phyloP scores from a whole-genome alignment of 371 early-diverging fungal genomes.

The Circinella minor region DNA sequence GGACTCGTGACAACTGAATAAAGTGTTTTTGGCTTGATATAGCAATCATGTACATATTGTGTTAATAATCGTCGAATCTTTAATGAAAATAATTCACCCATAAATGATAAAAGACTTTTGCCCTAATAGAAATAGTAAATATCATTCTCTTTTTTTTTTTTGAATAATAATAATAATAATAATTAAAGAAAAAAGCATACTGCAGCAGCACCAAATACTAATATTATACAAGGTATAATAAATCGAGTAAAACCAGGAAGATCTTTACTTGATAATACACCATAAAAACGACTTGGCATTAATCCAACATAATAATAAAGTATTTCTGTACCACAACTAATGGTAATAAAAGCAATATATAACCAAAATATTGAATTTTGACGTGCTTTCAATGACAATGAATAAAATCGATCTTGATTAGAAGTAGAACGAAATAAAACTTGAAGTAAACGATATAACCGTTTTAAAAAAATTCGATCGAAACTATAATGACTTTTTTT shows the following conservation, averaged over 20 bases:
- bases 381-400: slow-evolving; percentile 29
- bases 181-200: slow-evolving; percentile 52
- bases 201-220: slow-evolving; percentile 63
- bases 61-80: slow-evolving; percentile 63
- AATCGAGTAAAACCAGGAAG: slow-evolving; percentile 56
- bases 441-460: slow-evolving; percentile 44
- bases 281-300: slow-evolving; percentile 75
- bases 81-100: slow-evolving; percentile 63
- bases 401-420: slow-evolving; percentile 19
- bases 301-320: slow-evolving; percentile 76
- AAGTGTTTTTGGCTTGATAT: slow-evolving; percentile 63
- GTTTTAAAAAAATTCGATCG: slow-evolving; percentile 52
- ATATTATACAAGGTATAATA: slow-evolving; percentile 51
- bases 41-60: slow-evolving; percentile 61
- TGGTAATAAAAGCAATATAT: slow-evolving; percentile 48
- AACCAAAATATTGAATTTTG: slow-evolving; percentile 46
- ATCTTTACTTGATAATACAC: slow-evolving; percentile 68
- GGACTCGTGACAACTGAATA: slow-evolving; percentile 63
- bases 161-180: too few relatives aligned
- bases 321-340: slow-evolving; percentile 58
- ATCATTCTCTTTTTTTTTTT: not conserved
- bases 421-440: slow-evolving; percentile 40
- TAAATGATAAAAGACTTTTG: slow-evolving; percentile 59
- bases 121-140: slow-evolving; percentile 27
- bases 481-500: slow-evolving; percentile 38